Evolutionary conservation across 495 filamentous ascomycete species (phyloP).

Genomic region (Jackrogersella minutella): DNA sequence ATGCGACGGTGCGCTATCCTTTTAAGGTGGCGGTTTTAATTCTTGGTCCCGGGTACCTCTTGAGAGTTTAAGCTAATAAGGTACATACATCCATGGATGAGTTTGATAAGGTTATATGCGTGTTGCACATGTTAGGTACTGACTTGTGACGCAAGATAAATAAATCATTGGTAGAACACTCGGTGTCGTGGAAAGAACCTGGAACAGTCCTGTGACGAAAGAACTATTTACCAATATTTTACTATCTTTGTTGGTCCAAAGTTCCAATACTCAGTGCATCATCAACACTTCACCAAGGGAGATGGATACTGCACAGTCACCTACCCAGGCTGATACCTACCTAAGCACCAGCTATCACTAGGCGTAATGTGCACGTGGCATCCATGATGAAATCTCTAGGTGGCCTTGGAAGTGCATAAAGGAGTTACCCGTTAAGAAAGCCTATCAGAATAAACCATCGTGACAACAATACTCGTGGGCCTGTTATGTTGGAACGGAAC

Average conservation of each 20-base stretch:
- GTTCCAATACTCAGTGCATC: no score
- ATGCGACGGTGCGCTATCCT: constrained; percentile 16
- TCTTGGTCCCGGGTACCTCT: neutral
- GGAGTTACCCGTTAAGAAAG: neutral
- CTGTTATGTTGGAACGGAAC: neutral
- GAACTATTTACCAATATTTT: no score
- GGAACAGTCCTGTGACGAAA: neutral
- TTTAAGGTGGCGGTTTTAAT: constrained; percentile 13
- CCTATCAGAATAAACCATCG: neutral
- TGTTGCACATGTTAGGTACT: neutral
- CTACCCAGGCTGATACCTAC: no score
- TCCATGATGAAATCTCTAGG: neutral
- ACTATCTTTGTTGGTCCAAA: no score
- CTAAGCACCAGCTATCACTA: neutral
- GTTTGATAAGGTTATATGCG: neutral
- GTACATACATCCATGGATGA: neutral
- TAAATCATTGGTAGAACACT: constrained; percentile 14
- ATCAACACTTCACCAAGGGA: no score
- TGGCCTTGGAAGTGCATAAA: constrained; percentile 1
- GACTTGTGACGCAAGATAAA: constrained; percentile 14
- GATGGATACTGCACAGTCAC: no score
- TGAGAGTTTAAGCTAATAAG: constrained; percentile 9
- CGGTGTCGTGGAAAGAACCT: neutral
- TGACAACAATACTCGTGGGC: neutral
- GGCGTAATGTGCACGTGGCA: neutral